Base-by-base conservation (phyloP, 129 eudicot genomes). In the Ambrosia artemisiifolia region DNA sequence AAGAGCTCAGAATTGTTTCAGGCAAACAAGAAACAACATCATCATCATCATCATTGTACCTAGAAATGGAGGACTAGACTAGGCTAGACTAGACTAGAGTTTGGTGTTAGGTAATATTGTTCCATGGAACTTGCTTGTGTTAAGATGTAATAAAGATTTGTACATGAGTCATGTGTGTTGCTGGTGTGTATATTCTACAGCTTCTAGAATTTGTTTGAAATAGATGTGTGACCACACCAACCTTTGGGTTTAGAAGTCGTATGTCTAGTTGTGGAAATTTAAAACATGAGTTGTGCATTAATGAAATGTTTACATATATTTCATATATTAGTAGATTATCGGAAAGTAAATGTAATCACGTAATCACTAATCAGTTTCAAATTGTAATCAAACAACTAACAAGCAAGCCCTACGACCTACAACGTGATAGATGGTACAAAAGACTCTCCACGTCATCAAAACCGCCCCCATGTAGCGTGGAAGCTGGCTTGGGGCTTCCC, bases 1-100 rank as follows among this genome's bases (percentile, higher is more conserved):
- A 81, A 83, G 69, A 88, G 96, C 13, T 83, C 96, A 33, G 73
- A 74, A 79, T 77, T 88, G 70, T 92, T 92, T 73, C 93, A 81
- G 53, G 95, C 96, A 55, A 85, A 83, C 50, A 92, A 81, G 76
- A 72, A 67, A 63, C 61, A 66, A 0, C 28, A 24, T 24, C 28
- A 7, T 7, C 44, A 2, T 6, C 44, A 59, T 78, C 82, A 63
- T 44, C 82, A 67, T 54, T 77, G 65, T 47, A 18, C 76, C 73
- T 67, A 77, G 42, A 18, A 0, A 10, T 59, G 40, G 4, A 18
- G 32, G 34, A 59, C 35, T 14, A 56, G 24, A 56, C 16, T 56
- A n/a, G n/a, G n/a, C n/a, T n/a, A n/a, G 34, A 59, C 35, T 14
- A 56, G 24, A 56, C 16, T 56, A 24, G 28, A 24, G 1, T 24